Evolutionary conservation across 2,329 filamentous ascomycete species (phyloP), one percentile per base, ranked within the genome.

Genomic region (Ophiosphaerella korrae): DNA sequence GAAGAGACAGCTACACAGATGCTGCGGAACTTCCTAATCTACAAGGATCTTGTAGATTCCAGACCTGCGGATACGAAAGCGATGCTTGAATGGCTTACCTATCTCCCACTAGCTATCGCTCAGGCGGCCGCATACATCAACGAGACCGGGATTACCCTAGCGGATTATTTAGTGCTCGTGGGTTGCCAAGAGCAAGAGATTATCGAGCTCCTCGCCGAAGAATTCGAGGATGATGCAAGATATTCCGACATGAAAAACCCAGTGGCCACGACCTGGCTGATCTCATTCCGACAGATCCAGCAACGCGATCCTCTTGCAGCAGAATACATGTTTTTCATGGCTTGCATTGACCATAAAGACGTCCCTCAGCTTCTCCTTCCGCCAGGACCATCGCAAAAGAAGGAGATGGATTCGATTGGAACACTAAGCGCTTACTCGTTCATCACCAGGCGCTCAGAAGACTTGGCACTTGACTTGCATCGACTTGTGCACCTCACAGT

Each of bases 211-310:
- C 18, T 39, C 7, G 74, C 66, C 43, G 45, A 56, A 41, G 69
- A 75, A 7, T 75, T 77, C 29, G 57, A 52, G 3, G 73, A 75
- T 45, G 55, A 62, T 1, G 26, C 42, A 29, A 29, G 26, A 29
- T 29, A 29, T 29, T 29, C 26, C 3, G 11, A 37, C 11, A 29
- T 29, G 26, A 29, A 29, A 29, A 29, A 29, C 26, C 26, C 11
- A 29, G 26, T 29, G 11, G 72, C 72, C 0, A 71, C 63, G 0
- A 77, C 76, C 0, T 78, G 67, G 68, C 50, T 76, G 0, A 66
- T 78, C 4, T 76, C 75, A 0, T 79, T 80, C 42, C 58, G 75
- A 16, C 68, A 49, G 5, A 49, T 53, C 13, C 18, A 24, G 16
- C 5, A 24, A 24, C 11, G 73, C 0, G 52, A 75, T 24, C 4